Evolutionary conservation across 2,329 filamentous ascomycete genomes (phyloP).

Genomic region (Fusarium sp.): DNA sequence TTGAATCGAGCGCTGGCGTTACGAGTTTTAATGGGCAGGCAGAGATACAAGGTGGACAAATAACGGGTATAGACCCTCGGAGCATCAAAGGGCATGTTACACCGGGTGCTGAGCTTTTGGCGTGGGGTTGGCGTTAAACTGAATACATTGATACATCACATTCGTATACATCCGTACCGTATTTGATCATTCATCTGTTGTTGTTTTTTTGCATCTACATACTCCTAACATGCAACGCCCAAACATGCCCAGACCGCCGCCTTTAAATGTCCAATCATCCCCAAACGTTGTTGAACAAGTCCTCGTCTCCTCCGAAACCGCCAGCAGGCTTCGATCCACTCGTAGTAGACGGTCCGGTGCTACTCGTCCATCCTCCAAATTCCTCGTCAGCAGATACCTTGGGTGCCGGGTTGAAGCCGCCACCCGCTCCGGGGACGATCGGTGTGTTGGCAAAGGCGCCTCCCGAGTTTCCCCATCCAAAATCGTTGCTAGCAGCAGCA

Average conservation of each 20-base stretch:
- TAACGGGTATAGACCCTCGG: not conserved
- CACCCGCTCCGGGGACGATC: slow-evolving; percentile 70
- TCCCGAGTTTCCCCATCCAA: slow-evolving; percentile 65
- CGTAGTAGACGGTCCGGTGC: slow-evolving; percentile 60
- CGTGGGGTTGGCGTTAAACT: slow-evolving; percentile 33
- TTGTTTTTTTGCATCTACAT: slow-evolving; percentile 47
- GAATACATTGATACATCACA: slow-evolving; percentile 28
- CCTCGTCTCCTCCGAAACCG: slow-evolving; percentile 77
- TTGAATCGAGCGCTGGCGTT: slow-evolving; percentile 44
- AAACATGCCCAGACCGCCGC: slow-evolving; percentile 42
- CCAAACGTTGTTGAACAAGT: slow-evolving; percentile 97
- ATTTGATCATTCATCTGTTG: slow-evolving; percentile 31
- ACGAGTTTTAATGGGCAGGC: not conserved
- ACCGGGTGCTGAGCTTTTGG: slow-evolving; percentile 18
- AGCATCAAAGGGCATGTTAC: slow-evolving; percentile 2
- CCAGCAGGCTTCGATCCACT: slow-evolving; percentile 62
- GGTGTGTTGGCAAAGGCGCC: slow-evolving; percentile 66
- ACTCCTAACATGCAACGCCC: slow-evolving; percentile 49
- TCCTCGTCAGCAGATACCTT: slow-evolving; percentile 91
- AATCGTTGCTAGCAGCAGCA: slow-evolving; percentile 66
- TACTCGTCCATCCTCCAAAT: slow-evolving; percentile 93
- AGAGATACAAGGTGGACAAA: not conserved
- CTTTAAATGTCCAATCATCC: slow-evolving; percentile 59
- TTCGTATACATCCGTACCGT: slow-evolving; percentile 16
- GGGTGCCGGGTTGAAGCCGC: slow-evolving; percentile 72